Percentiles rank a stretch among this genome's conserved stretches.
These are phyloP conservation scores for Potentilla sterilis DNA, from an alignment of 306 rosid genomes.

Conservation along the genomic window DNA sequence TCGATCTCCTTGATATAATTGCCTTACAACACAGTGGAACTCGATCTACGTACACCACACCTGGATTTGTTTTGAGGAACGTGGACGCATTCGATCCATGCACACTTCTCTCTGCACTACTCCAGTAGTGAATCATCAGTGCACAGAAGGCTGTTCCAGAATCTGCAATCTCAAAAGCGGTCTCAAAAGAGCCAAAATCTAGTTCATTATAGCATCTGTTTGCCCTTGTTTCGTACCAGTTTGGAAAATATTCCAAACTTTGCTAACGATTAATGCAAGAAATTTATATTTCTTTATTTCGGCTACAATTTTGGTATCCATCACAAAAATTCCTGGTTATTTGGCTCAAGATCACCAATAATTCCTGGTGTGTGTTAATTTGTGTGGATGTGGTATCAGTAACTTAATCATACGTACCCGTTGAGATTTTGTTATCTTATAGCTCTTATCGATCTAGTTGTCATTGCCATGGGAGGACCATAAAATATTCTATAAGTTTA, in stretches of 20 bases:
- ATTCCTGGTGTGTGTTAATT: not conserved
- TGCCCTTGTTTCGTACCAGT: not conserved
- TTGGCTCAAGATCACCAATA: not conserved
- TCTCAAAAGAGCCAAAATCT: not conserved
- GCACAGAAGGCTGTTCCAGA: not conserved
- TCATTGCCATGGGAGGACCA: not conserved
- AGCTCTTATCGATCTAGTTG: not conserved
- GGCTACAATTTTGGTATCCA: too few relatives aligned
- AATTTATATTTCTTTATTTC: too few relatives aligned
- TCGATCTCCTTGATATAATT: not conserved
- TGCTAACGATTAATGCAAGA: not conserved
- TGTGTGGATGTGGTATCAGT: not conserved
- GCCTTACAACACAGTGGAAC: not conserved
- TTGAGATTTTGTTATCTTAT: not conserved
- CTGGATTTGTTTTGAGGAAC: conserved; percentile 11
- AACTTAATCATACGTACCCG: too few relatives aligned
- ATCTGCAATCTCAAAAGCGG: not conserved
- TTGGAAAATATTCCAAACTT: not conserved
- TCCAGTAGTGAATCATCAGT: not conserved
- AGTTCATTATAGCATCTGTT: not conserved
- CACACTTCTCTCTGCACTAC: not conserved
- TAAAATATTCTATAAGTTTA: not conserved
- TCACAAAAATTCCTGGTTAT: too few relatives aligned
- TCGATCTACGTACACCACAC: conserved; percentile 3
- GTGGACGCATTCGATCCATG: not conserved